These are phyloP conservation scores for Filobasidium uniguttulatum DNA, from an alignment of 1,284 basidiomycete genomes.

Conservation along the genomic window DNA sequence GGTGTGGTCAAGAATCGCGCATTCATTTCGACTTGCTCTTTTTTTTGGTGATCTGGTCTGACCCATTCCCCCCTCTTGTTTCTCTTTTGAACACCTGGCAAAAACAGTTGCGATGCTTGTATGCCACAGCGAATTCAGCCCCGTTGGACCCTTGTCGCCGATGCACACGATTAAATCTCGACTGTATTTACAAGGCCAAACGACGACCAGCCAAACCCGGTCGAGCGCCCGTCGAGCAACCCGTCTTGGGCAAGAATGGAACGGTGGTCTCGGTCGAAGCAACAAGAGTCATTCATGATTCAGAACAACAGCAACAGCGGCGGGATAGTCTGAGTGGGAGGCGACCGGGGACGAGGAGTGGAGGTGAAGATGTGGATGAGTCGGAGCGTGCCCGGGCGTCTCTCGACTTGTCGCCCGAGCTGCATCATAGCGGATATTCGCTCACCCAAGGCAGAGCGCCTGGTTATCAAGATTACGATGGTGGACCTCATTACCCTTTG, in stretches of 20 bases:
- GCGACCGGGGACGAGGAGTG: neutral
- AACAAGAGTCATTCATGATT: too few relatives aligned
- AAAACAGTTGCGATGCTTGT: conserved; percentile 13
- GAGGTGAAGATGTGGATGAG: neutral
- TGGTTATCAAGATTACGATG: too few relatives aligned
- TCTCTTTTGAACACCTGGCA: neutral
- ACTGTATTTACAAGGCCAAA: conserved; percentile 13
- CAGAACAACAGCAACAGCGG: neutral
- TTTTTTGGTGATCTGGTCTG: too few relatives aligned
- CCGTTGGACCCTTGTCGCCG: conserved; percentile 12
- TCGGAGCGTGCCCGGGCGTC: neutral
- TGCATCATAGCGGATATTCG: too few relatives aligned
- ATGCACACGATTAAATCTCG: conserved; percentile 8
- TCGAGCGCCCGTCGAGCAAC: neutral
- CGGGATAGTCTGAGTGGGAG: neutral
- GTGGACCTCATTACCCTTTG: too few relatives aligned
- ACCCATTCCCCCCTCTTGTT: neutral
- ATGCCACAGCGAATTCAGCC: conserved; percentile 7
- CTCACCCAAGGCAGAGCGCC: too few relatives aligned
- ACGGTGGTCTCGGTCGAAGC: neutral
- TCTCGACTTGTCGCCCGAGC: too few relatives aligned
- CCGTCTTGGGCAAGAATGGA: neutral
- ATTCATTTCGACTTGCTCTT: too few relatives aligned
- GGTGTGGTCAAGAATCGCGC: too few relatives aligned
- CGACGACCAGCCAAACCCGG: conserved; percentile 9